phyloP scores from a whole-genome alignment of 495 filamentous ascomycete species.

The Penicillium herquei region DNA sequence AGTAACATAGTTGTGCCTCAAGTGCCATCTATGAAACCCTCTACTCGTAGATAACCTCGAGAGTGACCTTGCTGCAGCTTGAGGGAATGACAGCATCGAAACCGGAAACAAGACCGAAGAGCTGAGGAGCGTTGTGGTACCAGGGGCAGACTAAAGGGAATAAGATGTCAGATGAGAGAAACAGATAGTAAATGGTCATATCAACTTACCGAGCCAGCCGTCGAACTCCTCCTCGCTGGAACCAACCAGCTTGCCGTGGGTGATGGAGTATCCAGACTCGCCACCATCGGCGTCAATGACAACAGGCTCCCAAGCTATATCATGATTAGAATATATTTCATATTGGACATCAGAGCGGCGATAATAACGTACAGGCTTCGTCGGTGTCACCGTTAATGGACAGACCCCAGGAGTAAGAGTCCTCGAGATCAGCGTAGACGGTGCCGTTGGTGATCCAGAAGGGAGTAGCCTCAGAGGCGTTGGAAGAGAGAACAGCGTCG shows the following conservation, averaged over 20 bases:
- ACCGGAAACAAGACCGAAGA: slow-evolving; percentile 45
- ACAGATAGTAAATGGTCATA: background rate
- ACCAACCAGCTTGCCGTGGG: slow-evolving; percentile 37
- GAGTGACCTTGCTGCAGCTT: slow-evolving; percentile 44
- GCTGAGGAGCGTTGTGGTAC: slow-evolving; percentile 53
- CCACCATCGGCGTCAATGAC: slow-evolving; percentile 42
- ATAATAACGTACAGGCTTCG: slow-evolving; percentile 21
- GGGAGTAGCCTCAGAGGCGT: slow-evolving; percentile 22
- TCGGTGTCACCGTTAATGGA: slow-evolving; percentile 21
- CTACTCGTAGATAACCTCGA: slow-evolving; percentile 22
- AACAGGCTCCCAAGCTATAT: slow-evolving; percentile 41
- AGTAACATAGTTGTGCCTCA: background rate
- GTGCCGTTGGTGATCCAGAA: slow-evolving; percentile 44
- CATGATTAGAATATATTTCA: background rate
- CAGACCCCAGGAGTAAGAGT: slow-evolving; percentile 36
- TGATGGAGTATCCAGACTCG: slow-evolving; percentile 37
- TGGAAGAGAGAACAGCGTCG: slow-evolving; percentile 40
- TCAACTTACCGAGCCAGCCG: slow-evolving; percentile 52
- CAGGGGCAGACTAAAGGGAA: slow-evolving; percentile 49
- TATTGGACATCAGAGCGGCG: background rate
- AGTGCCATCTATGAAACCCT: background rate
- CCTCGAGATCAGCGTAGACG: slow-evolving; percentile 12
- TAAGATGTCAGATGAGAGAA: background rate
- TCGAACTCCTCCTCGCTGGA: slow-evolving; percentile 37
- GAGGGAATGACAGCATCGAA: slow-evolving; percentile 33